Base-by-base conservation (phyloP, 345 rosid genomes). In the Rhizophora mangle region DNA sequence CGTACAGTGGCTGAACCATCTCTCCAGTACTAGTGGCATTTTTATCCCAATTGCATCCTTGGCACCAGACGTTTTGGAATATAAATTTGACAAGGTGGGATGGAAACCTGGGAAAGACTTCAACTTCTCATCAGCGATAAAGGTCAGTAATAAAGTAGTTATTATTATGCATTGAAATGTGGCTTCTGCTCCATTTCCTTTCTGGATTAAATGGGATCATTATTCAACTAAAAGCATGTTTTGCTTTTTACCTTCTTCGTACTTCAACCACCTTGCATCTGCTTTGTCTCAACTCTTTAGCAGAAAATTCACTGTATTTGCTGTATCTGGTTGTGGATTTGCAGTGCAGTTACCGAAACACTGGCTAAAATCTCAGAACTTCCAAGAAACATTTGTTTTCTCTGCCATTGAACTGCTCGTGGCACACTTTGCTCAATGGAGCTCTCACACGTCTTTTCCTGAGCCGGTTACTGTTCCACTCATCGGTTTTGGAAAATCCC, bases 371-470 rank as follows among this genome's bases (percentile, higher is more conserved):
- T 95, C 97, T 59, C 86, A 73, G 53, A 83, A 87, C 72, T 95
- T 95, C 76, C 92, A 84, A 72, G 94, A 86, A 64, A 86, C 75
- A 52, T 87, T 96, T 68, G 78, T 95, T 39, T 66, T 57, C 55
- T 82, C 91, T 43, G 81, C 85, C 76, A 69, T 90, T 80, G 92
- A 90, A 83, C 79, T 95, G 55, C 90, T 95, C 62, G 85, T 87
- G 9, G 74, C 34, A 37, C 99, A 95, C 83, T 92, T 92, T 76
- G 80, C 88, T 76, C 91, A 85, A 56, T 92, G 96, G 99, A 87
- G 99, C 76, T 80, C 80, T 69, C 90, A 92, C 81, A 86, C 92
- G 71, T 87, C 98, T 26, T 90, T 95, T 69, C 99, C 98, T 8
- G 99, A 95, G 77, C 81, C 90, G 73, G 92, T 94, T 53, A 88